Evolutionary conservation across 1,284 basidiomycete genomes (phyloP).

Genomic region (Exobasidium cylindrosporum): DNA sequence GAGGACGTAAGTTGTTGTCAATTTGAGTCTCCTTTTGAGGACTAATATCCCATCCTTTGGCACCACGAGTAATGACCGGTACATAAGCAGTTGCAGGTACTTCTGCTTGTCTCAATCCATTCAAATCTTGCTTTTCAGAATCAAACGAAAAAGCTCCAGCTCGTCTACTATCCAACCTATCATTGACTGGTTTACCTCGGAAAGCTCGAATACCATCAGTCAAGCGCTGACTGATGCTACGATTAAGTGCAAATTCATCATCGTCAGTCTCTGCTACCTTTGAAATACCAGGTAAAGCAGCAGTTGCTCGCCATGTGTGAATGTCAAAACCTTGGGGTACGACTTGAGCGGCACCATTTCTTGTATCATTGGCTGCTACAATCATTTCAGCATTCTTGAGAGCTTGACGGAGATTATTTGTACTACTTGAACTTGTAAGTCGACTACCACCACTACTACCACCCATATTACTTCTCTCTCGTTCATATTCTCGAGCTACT

Average conservation of each 20-base stretch:
- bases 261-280: background rate
- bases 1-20: background rate
- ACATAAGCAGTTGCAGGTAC: conserved; percentile 9
- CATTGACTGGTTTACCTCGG: background rate
- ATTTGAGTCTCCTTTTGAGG: background rate
- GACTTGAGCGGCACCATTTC: conserved; percentile 4
- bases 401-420: background rate
- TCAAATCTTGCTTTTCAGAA: conserved; percentile 9
- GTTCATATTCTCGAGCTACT: conserved; percentile 29
- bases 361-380: conserved; percentile 7
- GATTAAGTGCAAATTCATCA: background rate
- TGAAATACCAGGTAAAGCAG: conserved; percentile 10
- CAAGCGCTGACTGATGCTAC: conserved; percentile 28
- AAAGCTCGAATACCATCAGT: conserved; percentile 19
- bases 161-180: background rate
- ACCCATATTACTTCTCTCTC: conserved; percentile 15
- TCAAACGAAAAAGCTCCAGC: conserved; percentile 21
- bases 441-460: conserved; percentile 9
- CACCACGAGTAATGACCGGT: conserved; percentile 8
- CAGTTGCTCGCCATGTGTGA: background rate
- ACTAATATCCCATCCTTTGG: background rate
- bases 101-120: conserved; percentile 19
- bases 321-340: conserved; percentile 1
- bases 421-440: background rate
- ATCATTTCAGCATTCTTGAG: conserved; percentile 7